Base-by-base conservation (phyloP, 164 flowering plant species). In the Litsea cubeba region DNA sequence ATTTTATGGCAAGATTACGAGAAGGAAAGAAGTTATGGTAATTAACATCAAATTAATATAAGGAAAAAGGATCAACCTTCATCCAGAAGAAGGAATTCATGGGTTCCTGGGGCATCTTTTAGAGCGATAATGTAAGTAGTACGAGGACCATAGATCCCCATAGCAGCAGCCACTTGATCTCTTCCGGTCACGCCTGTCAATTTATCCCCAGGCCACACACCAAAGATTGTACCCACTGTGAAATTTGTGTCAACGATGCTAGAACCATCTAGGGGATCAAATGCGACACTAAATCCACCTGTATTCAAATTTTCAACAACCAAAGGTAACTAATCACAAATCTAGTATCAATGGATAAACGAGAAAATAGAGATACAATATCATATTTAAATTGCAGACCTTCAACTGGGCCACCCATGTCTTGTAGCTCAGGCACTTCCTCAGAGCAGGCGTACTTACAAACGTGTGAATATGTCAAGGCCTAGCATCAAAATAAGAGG, bases 381-480 rank as follows among this genome's bases (percentile, higher is more conserved):
- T 35, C 20, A 14, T 25, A 25, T 40, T 40, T 8, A 58, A 22
- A 58, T 17, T 60, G 14, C 70, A 66, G 50, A 95, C 99, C 97
- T 88, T 95, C 91, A 54, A 40, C 89, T 12, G 99, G 97, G 71
- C 99, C 99, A 72, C 92, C 98, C 98, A 94, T 94, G 80, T 94
- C 98, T 83, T 91, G 97, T 15, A 94, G 93, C 85, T 94, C 98
- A 30, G 97, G 98, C 67, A 88, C 88, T 84, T 95, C 99, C 83
- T 95, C 99, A 30, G 99, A 95, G 84, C 99, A 93, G 81, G 97
- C 99, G 66, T 91, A 89, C 78, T 95, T 95, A 95, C 99, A 95
- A 83, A 85, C 85, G 80, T 93, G 99, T 1, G 97, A 95, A 85
- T 95, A 83, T 1, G 65, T 80, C 87, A 95, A 87, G 76, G 99